Conservation (phyloP, 1,284 basidiomycete genomes). For the Ceratobasidium theobromae region DNA sequence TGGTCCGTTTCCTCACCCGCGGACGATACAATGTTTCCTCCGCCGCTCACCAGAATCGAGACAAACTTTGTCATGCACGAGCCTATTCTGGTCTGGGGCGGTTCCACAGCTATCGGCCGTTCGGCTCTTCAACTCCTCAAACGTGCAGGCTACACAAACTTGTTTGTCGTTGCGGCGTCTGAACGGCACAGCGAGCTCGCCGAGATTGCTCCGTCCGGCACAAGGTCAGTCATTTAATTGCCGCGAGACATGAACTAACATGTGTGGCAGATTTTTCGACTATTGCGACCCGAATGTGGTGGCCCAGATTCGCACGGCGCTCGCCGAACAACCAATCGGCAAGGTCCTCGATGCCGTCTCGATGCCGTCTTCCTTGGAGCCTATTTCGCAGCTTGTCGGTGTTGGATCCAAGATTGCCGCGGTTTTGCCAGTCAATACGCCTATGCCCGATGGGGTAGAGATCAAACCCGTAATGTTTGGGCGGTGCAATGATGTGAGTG, state of each 20-base stretch:
- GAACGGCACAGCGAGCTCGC: neutral
- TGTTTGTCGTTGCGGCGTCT: slow-evolving; percentile 1
- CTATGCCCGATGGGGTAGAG: slow-evolving; percentile 23
- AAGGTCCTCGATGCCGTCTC: slow-evolving; percentile 15
- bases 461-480: slow-evolving; percentile 18
- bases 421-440: slow-evolving; percentile 11
- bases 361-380: slow-evolving; percentile 15
- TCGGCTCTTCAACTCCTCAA: slow-evolving; percentile 5
- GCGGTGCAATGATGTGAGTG: slow-evolving; percentile 18
- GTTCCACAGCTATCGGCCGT: neutral
- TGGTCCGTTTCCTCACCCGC: too few relatives aligned
- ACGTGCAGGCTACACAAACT: slow-evolving; percentile 15
- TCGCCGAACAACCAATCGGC: neutral
- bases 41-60: neutral
- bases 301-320: neutral
- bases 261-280: slow-evolving; percentile 10
- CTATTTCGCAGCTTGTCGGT: slow-evolving; percentile 1
- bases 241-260: neutral
- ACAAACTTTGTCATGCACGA: slow-evolving; percentile 5
- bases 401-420: slow-evolving; percentile 2
- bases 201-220: neutral
- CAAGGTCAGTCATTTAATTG: neutral
- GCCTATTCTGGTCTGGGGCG: slow-evolving; percentile 23
- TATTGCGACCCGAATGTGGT: slow-evolving; percentile 5
- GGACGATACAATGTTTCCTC: neutral